phyloP scores from a whole-genome alignment of 805 yeast genomes.

The Kluyveromyces dobzhanskii region DNA sequence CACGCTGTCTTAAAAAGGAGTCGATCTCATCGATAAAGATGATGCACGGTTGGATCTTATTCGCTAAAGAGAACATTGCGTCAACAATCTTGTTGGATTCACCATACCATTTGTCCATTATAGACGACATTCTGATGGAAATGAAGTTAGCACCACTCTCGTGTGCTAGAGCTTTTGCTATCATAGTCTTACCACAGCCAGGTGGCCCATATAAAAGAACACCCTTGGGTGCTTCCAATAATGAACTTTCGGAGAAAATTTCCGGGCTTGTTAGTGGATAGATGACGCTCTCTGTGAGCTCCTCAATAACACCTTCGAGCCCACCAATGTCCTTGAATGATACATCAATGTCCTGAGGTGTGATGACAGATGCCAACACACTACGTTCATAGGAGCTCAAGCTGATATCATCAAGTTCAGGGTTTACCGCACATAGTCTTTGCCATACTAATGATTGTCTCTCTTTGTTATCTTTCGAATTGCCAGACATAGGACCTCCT shows the following conservation, averaged over 20 bases:
- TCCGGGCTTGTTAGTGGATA: constrained; percentile 78
- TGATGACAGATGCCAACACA: constrained; percentile 69
- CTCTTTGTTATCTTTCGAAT: constrained; percentile 52
- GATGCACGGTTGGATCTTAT: constrained; percentile 87
- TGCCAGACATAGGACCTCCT: constrained; percentile 32
- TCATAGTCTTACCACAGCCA: constrained; percentile 96
- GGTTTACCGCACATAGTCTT: constrained; percentile 50
- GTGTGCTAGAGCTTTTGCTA: constrained; percentile 89
- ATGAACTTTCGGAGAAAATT: constrained; percentile 59
- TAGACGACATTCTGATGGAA: constrained; percentile 84
- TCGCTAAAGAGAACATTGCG: constrained; percentile 84
- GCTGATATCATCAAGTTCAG: constrained; percentile 40
- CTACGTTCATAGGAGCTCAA: constrained; percentile 67
- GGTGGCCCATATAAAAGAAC: constrained; percentile 92
- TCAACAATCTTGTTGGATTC: constrained; percentile 91
- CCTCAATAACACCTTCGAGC: constrained; percentile 70
- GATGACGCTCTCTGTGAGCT: constrained; percentile 78
- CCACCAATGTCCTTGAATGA: constrained; percentile 86
- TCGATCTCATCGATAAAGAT: constrained; percentile 95
- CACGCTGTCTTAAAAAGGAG: constrained; percentile 82
- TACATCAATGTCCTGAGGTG: constrained; percentile 75
- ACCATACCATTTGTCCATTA: constrained; percentile 98
- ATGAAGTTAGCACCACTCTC: constrained; percentile 89
- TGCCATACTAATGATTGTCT: constrained; percentile 50
- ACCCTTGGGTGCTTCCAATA: constrained; percentile 89